phyloP scores from a whole-genome alignment of 768 basidiomycete species.

The Pleurotus sapidus region DNA sequence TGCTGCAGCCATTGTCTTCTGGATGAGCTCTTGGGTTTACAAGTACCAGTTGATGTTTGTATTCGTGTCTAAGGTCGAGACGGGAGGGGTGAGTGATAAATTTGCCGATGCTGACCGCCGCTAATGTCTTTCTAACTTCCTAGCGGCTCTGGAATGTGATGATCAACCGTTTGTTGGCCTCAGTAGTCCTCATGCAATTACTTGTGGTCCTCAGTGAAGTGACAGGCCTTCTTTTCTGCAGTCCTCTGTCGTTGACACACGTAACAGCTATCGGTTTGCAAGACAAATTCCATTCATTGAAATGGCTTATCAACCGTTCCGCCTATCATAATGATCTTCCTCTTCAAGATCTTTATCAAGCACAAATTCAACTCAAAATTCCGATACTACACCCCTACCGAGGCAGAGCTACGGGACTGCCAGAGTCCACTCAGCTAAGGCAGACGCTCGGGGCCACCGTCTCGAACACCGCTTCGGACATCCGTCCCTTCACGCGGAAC shows the following conservation, averaged over 20 bases:
- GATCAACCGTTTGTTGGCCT: conserved; percentile 69
- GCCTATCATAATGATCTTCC: conserved; percentile 59
- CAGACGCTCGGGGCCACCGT: conserved; percentile 56
- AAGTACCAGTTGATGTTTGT: conserved; percentile 90
- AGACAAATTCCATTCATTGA: conserved; percentile 51
- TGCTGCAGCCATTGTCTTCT: conserved; percentile 70
- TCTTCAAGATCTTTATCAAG: conserved; percentile 73
- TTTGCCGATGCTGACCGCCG: background rate
- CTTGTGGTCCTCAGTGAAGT: conserved; percentile 73
- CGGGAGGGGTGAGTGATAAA: conserved; percentile 62
- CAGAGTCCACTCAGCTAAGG: conserved; percentile 59
- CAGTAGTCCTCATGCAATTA: conserved; percentile 71
- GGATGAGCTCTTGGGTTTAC: conserved; percentile 69
- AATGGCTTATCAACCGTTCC: conserved; percentile 70
- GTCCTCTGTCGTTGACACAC: conserved; percentile 2
- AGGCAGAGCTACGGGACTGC: conserved; percentile 58
- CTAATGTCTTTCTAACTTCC: background rate
- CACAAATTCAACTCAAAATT: conserved; percentile 58
- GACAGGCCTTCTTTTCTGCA: background rate
- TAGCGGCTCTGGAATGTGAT: conserved; percentile 80
- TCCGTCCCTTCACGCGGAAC: conserved; percentile 68
- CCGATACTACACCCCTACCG: conserved; percentile 67
- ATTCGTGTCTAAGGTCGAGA: conserved; percentile 72
- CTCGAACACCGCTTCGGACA: conserved; percentile 82
- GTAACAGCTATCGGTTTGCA: conserved; percentile 67